phyloP scores from a whole-genome alignment of 768 basidiomycete genomes.

The Kwoniella heveanensis region DNA sequence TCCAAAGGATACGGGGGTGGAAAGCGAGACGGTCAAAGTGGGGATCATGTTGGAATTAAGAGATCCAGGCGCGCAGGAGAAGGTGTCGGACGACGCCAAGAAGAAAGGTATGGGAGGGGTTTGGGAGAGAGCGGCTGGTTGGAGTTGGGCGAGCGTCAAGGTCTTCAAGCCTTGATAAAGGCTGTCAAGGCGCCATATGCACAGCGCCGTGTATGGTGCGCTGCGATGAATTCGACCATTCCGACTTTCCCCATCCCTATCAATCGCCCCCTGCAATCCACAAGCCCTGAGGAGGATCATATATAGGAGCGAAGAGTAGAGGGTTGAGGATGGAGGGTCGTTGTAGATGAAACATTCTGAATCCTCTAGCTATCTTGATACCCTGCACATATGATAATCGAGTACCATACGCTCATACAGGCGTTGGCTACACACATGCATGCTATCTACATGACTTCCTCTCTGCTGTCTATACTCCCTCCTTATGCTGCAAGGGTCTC shows the following conservation, averaged over 20 bases:
- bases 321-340: too few relatives aligned
- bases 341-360: too few relatives aligned
- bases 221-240: too few relatives aligned
- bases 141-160: constrained; percentile 50
- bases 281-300: too few relatives aligned
- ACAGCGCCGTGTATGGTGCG: too few relatives aligned
- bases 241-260: too few relatives aligned
- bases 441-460: constrained; percentile 13
- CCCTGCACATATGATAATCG: too few relatives aligned
- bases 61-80: constrained; percentile 37
- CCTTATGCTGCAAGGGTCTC: constrained; percentile 62
- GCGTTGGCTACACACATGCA: constrained; percentile 24
- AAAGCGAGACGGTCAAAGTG: constrained; percentile 14
- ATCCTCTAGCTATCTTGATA: too few relatives aligned
- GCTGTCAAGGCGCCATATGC: too few relatives aligned
- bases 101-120: constrained; percentile 47
- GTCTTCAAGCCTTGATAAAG: constrained; percentile 37
- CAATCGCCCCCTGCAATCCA: too few relatives aligned
- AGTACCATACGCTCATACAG: background rate
- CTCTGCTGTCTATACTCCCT: background rate
- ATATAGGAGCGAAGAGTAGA: too few relatives aligned
- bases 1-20: background rate
- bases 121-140: constrained; percentile 50
- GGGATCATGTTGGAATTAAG: constrained; percentile 49
- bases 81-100: constrained; percentile 38